phyloP scores from a whole-genome alignment of 2,329 filamentous ascomycete genomes.

The Cordyceps pruinosa region DNA sequence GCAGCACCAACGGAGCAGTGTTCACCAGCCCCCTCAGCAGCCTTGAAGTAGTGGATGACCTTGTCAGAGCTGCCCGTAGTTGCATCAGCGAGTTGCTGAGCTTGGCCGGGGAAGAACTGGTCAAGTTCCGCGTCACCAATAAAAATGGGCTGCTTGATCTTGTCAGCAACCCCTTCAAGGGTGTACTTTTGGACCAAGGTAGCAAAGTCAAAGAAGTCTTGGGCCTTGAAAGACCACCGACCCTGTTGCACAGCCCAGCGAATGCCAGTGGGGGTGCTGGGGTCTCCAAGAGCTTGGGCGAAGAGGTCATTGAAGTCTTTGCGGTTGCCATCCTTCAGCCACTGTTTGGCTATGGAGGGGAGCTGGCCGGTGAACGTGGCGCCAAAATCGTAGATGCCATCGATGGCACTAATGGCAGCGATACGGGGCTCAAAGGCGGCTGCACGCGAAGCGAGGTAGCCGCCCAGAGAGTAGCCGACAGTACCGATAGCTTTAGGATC shows the following conservation, averaged over 20 bases:
- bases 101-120: conserved; percentile 14
- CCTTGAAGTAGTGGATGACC: conserved; percentile 2
- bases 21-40: conserved; percentile 8
- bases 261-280: conserved; percentile 11
- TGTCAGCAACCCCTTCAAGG: conserved; percentile 14
- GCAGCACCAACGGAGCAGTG: conserved; percentile 10
- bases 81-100: not conserved
- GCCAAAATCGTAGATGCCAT: conserved; percentile 31
- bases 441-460: conserved; percentile 32
- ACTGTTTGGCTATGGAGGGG: conserved; percentile 7
- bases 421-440: conserved; percentile 39
- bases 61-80: conserved; percentile 4
- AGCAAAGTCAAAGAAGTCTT: conserved; percentile 19
- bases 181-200: conserved; percentile 14
- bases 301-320: conserved; percentile 18
- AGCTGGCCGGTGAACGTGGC: conserved; percentile 5
- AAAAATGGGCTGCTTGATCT: conserved; percentile 19
- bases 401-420: conserved; percentile 32
- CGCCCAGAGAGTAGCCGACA: conserved; percentile 36
- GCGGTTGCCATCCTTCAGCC: conserved; percentile 15
- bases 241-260: conserved; percentile 22
- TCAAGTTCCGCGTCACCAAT: conserved; percentile 20
- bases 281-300: not conserved
- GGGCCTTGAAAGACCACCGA: conserved; percentile 21
- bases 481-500: conserved; percentile 27